Percentiles rank a stretch among this genome's conserved stretches.
Conservation (phyloP, 2,329 filamentous ascomycete genomes). For the Aspergillus sojae region DNA sequence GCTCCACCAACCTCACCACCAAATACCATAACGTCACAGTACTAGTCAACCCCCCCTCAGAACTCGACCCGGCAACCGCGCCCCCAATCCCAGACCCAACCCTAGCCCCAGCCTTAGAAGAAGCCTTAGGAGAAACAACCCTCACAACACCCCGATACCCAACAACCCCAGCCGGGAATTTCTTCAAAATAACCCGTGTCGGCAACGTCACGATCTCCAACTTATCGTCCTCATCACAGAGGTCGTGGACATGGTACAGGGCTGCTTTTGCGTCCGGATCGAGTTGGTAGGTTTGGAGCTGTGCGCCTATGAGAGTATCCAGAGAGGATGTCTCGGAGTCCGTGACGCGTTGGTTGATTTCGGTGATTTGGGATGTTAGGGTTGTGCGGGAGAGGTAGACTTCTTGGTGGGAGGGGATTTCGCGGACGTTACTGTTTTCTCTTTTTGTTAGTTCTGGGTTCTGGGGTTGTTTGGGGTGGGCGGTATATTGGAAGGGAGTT, state of each 20-base stretch:
- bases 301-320: not conserved
- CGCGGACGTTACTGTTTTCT: constrained; percentile 33
- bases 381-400: constrained; percentile 83
- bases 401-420: constrained; percentile 71
- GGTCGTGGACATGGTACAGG: constrained; percentile 61
- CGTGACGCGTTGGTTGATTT: constrained; percentile 80
- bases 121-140: constrained; percentile 26
- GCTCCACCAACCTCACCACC: constrained; percentile 72
- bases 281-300: too few relatives aligned
- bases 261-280: constrained; percentile 46
- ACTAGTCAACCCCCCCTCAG: constrained; percentile 25
- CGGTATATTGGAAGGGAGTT: too few relatives aligned
- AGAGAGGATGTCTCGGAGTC: constrained; percentile 24
- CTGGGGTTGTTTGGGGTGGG: constrained; percentile 10
- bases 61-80: constrained; percentile 23
- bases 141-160: constrained; percentile 34
- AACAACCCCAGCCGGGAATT: constrained; percentile 14
- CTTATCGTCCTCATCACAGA: constrained; percentile 66
- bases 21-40: constrained; percentile 73
- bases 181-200: constrained; percentile 58
- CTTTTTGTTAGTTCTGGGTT: not conserved
- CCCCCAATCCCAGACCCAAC: constrained; percentile 17
- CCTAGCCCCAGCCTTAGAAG: not conserved
- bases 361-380: constrained; percentile 85
- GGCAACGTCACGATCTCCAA: constrained; percentile 70